Percentiles rank a stretch among this genome's conserved stretches.
phyloP scores from a whole-genome alignment of 148 eudicot species.

The Vaccinium myrtillus region DNA sequence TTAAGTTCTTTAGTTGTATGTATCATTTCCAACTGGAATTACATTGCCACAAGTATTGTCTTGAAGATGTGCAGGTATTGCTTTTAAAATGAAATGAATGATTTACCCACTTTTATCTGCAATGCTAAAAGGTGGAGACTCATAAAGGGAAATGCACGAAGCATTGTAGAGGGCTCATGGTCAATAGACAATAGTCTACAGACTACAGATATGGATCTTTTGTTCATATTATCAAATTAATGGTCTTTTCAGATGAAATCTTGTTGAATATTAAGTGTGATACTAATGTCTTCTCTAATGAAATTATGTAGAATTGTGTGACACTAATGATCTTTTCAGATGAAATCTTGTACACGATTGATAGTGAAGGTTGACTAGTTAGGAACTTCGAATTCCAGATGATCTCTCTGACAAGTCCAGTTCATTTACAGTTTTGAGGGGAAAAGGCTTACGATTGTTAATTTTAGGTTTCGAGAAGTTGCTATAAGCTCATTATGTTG shows the following conservation, averaged over 20 bases:
- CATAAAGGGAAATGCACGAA: background rate
- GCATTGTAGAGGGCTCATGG: background rate
- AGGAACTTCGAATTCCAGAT: background rate
- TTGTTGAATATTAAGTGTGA: background rate
- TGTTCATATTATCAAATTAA: background rate
- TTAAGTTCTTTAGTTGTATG: background rate
- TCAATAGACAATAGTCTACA: background rate
- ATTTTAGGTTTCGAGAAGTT: background rate
- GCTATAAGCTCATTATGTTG: background rate
- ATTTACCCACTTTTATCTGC: background rate
- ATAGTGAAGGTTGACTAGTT: background rate
- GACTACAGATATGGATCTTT: background rate
- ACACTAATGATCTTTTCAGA: background rate
- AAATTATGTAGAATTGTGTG: background rate
- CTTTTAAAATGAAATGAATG: background rate
- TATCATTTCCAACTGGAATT: background rate
- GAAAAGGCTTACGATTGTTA: background rate
- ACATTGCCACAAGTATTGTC: background rate
- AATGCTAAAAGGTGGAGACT: background rate
- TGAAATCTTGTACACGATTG: background rate
- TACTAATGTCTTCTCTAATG: background rate
- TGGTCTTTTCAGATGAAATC: conserved; percentile 1
- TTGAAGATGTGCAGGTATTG: background rate
- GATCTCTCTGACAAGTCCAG: no score
- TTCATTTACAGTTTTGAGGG: background rate